phyloP scores from a whole-genome alignment of 768 basidiomycete species.

The Amanita polypyramis region DNA sequence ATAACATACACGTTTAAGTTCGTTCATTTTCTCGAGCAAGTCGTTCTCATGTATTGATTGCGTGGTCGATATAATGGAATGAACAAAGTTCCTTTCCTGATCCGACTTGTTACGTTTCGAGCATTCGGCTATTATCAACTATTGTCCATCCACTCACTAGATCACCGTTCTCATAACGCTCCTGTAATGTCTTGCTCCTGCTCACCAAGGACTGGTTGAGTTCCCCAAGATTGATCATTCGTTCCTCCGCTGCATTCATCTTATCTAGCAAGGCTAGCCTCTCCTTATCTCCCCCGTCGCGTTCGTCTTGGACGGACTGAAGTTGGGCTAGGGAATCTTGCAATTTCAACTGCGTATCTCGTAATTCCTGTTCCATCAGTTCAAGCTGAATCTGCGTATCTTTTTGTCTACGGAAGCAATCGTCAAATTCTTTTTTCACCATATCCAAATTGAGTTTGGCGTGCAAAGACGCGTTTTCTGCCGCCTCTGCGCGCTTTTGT shows the following conservation, averaged over 20 bases:
- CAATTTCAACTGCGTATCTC: not conserved
- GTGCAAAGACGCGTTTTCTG: constrained; percentile 17
- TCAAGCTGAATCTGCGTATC: constrained; percentile 8
- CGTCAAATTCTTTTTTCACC: constrained; percentile 6
- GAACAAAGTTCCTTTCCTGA: constrained; percentile 38
- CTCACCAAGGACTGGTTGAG: constrained; percentile 1
- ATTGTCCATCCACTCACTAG: constrained; percentile 27
- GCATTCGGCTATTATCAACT: not conserved
- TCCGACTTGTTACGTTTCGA: constrained; percentile 25
- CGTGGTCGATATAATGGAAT: constrained; percentile 31
- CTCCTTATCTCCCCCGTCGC: constrained; percentile 8
- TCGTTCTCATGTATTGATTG: constrained; percentile 42
- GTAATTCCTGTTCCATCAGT: constrained; percentile 8
- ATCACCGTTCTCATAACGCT: constrained; percentile 33
- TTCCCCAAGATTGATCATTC: not conserved
- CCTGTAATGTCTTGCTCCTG: constrained; percentile 16
- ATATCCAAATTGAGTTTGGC: constrained; percentile 12
- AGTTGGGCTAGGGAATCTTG: not conserved
- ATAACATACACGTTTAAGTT: constrained; percentile 37
- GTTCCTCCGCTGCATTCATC: not conserved
- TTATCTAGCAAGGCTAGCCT: constrained; percentile 7
- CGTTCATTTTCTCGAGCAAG: constrained; percentile 42
- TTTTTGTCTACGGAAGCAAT: not conserved
- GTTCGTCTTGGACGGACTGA: not conserved
- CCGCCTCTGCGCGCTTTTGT: constrained; percentile 16